Evolutionary conservation across 768 basidiomycete species (phyloP).

Genomic region (Auriscalpium orientale): DNA sequence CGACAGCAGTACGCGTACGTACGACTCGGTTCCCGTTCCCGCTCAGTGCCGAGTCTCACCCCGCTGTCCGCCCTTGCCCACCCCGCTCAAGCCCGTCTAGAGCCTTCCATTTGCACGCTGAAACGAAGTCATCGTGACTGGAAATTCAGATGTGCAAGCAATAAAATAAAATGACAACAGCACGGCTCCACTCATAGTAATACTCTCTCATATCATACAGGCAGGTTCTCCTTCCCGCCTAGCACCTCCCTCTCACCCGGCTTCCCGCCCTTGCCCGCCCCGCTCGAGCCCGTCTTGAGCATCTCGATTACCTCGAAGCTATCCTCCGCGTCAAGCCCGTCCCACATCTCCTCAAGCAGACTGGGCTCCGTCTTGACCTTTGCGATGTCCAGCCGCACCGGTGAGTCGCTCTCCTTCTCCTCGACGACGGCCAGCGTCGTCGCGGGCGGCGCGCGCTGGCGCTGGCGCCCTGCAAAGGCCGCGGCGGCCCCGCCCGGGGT

Average conservation of each 20-base stretch:
- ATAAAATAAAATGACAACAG: too few relatives aligned
- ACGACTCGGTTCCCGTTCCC: too few relatives aligned
- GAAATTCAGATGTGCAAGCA: too few relatives aligned
- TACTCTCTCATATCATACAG: slow-evolving; percentile 5
- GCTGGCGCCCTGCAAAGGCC: slow-evolving; percentile 41
- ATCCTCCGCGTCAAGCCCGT: slow-evolving; percentile 21
- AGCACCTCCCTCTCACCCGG: slow-evolving; percentile 34
- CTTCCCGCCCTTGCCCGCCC: slow-evolving; percentile 22
- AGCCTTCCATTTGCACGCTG: too few relatives aligned
- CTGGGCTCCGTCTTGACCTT: slow-evolving; percentile 22
- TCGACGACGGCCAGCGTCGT: slow-evolving; percentile 18
- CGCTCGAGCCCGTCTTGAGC: slow-evolving; percentile 20
- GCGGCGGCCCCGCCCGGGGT: slow-evolving; percentile 43
- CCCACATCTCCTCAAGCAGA: slow-evolving; percentile 29
- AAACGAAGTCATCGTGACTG: too few relatives aligned
- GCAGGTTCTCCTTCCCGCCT: slow-evolving; percentile 43
- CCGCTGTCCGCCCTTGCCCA: too few relatives aligned
- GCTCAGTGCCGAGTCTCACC: too few relatives aligned
- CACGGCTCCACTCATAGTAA: too few relatives aligned
- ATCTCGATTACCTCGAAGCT: slow-evolving; percentile 24
- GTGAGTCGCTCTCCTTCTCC: slow-evolving; percentile 44
- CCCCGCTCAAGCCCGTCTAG: too few relatives aligned
- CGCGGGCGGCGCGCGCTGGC: slow-evolving; percentile 25
- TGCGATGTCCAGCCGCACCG: slow-evolving; percentile 39
- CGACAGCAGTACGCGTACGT: too few relatives aligned